phyloP scores from a whole-genome alignment of 768 basidiomycete species.

The Cyclocybe aegerita region DNA sequence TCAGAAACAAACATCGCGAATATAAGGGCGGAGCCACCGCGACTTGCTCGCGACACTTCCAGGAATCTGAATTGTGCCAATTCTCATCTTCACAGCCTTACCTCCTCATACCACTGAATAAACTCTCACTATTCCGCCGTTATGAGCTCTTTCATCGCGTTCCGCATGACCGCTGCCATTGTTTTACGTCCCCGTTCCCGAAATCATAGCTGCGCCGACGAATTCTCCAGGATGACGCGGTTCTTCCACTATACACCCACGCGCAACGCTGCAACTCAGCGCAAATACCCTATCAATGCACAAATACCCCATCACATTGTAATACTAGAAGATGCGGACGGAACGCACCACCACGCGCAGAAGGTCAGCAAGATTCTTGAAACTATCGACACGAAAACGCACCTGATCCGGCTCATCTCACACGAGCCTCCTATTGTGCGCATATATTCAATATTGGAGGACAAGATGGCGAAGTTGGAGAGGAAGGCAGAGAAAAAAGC shows the following conservation, averaged over 20 bases:
- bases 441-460: slow-evolving; percentile 33
- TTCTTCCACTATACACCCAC: slow-evolving; percentile 2
- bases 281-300: slow-evolving; percentile 19
- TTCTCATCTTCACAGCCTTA: too few species aligned
- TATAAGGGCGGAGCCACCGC: too few species aligned
- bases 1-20: too few species aligned
- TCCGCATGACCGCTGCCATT: slow-evolving; percentile 25
- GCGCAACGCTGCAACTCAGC: slow-evolving; percentile 5
- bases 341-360: slow-evolving; percentile 9
- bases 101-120: too few species aligned
- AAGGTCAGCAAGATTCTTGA: slow-evolving; percentile 44
- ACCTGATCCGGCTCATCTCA: slow-evolving; percentile 56
- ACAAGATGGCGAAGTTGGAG: slow-evolving; percentile 26
- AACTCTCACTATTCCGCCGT: too few species aligned
- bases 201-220: background rate
- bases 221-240: background rate
- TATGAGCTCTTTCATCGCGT: slow-evolving; percentile 32
- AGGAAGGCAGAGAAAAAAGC: slow-evolving; percentile 39
- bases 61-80: too few species aligned
- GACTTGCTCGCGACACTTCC: too few species aligned
- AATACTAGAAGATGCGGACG: slow-evolving; percentile 18
- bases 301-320: slow-evolving; percentile 21
- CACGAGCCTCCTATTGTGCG: slow-evolving; percentile 60
- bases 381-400: slow-evolving; percentile 36
- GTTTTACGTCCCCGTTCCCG: slow-evolving; percentile 9